Conservation (phyloP, 345 rosid genomes). For the Sonneratia alba region DNA sequence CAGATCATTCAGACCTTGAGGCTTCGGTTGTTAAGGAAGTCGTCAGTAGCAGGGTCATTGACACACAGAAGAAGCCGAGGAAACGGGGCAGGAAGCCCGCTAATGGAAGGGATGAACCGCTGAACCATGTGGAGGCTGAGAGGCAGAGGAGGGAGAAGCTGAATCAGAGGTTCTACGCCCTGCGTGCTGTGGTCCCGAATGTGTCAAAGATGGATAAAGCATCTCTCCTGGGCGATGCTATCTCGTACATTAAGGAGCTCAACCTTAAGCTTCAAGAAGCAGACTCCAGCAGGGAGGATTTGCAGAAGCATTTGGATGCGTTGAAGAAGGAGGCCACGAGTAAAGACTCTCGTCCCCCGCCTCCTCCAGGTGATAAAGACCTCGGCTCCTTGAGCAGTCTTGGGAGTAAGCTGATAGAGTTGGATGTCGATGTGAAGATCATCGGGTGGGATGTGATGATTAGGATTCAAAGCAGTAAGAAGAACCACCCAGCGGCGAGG, state of each 20-base stretch:
- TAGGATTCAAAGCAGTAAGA: slow-evolving; percentile 62
- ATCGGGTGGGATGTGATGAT: slow-evolving; percentile 87
- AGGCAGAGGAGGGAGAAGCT: slow-evolving; percentile 97
- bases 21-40: slow-evolving; percentile 77
- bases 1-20: slow-evolving; percentile 90
- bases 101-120: slow-evolving; percentile 87
- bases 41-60: slow-evolving; percentile 49
- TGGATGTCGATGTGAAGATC: slow-evolving; percentile 83
- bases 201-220: slow-evolving; percentile 99
- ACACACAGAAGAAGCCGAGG: slow-evolving; percentile 71
- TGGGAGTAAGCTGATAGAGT: slow-evolving; percentile 33
- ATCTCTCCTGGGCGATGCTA: slow-evolving; percentile 84
- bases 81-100: slow-evolving; percentile 97
- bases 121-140: slow-evolving; percentile 98
- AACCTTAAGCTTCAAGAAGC: slow-evolving; percentile 43
- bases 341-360: slow-evolving; percentile 21
- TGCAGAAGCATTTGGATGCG: slow-evolving; percentile 59
- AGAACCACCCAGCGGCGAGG: slow-evolving; percentile 86
- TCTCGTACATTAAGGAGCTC: slow-evolving; percentile 80
- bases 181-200: slow-evolving; percentile 88
- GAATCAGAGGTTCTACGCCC: slow-evolving; percentile 73
- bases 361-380: slow-evolving; percentile 26
- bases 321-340: slow-evolving; percentile 34
- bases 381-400: slow-evolving; percentile 21
- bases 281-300: slow-evolving; percentile 52